These are phyloP conservation scores for Mentha longifolia DNA, from an alignment of 257 asterid genomes.

Conservation along the genomic window DNA sequence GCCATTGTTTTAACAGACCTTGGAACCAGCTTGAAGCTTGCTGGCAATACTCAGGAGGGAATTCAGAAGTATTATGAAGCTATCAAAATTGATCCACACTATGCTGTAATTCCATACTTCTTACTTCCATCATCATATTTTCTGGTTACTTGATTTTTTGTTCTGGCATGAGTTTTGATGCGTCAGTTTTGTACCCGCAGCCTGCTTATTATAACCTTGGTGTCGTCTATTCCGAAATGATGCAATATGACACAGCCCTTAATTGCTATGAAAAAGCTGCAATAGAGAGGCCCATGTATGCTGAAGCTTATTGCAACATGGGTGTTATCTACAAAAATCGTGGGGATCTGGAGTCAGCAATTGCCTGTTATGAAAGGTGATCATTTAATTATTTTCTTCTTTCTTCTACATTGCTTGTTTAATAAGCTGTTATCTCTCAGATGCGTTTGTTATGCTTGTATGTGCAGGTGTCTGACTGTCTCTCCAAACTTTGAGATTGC, in stretches of 20 bases:
- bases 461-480: slow-evolving; percentile 87
- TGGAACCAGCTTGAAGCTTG: slow-evolving; percentile 97
- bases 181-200: slow-evolving; percentile 53
- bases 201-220: slow-evolving; percentile 99
- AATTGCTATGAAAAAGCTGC: slow-evolving; percentile 97
- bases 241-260: slow-evolving; percentile 98
- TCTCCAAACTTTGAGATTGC: slow-evolving; percentile 99
- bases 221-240: slow-evolving; percentile 97
- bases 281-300: slow-evolving; percentile 94
- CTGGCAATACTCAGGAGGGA: slow-evolving; percentile 97
- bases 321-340: slow-evolving; percentile 97
- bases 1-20: slow-evolving; percentile 95
- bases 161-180: slow-evolving; percentile 35
- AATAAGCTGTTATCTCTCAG: slow-evolving; percentile 30
- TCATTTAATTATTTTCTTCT: slow-evolving; percentile 15
- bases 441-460: slow-evolving; percentile 31
- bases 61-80: slow-evolving; percentile 96
- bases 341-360: slow-evolving; percentile 96
- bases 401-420: slow-evolving; percentile 29
- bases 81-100: slow-evolving; percentile 81
- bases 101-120: slow-evolving; percentile 72
- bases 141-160: slow-evolving; percentile 20
- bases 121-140: slow-evolving; percentile 22
- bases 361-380: slow-evolving; percentile 96
- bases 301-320: slow-evolving; percentile 99